A percentile compares a stretch with the other conserved stretches of the same genome.
phyloP scores from a whole-genome alignment of 805 yeast genomes.

The Yueomyces sinensis region DNA sequence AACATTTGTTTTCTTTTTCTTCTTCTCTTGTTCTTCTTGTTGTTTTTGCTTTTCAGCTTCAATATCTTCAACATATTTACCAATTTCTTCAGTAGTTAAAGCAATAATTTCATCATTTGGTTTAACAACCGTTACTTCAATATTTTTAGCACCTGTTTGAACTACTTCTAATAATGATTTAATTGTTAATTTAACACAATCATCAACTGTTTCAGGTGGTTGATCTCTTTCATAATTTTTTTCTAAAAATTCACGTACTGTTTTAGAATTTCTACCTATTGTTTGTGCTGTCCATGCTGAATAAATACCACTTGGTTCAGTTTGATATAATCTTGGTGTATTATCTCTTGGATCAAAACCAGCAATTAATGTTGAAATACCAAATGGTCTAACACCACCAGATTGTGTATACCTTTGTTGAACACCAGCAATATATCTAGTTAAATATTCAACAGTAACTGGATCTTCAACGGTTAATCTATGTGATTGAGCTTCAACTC shows the following conservation, averaged over 20 bases:
- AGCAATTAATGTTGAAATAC: constrained; percentile 87
- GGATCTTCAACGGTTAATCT: constrained; percentile 90
- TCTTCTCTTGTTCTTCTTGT: constrained; percentile 60
- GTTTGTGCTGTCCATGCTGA: constrained; percentile 98
- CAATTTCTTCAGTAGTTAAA: constrained; percentile 60
- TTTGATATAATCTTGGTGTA: constrained; percentile 75
- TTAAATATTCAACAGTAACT: constrained; percentile 79
- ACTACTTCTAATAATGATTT: constrained; percentile 89
- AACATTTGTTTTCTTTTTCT: constrained; percentile 6
- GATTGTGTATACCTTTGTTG: constrained; percentile 95
- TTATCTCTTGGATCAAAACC: constrained; percentile 78
- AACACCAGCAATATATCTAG: constrained; percentile 93
- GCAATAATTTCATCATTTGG: constrained; percentile 49
- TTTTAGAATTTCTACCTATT: constrained; percentile 88
- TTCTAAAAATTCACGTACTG: constrained; percentile 90
- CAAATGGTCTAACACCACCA: constrained; percentile 98
- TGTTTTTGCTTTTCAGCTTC: constrained; percentile 78
- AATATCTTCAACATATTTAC: constrained; percentile 61
- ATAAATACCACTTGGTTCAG: constrained; percentile 95
- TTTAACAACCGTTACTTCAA: constrained; percentile 79
- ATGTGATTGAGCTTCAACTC: constrained; percentile 94
- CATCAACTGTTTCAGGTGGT: constrained; percentile 42
- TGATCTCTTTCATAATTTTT: constrained; percentile 59
- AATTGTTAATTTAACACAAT: constrained; percentile 68
- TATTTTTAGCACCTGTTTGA: constrained; percentile 94